Percentiles rank a stretch among this genome's conserved stretches.
phyloP scores from a whole-genome alignment of 2,329 filamentous ascomycete species.

The Exophiala lecanii-corni region DNA sequence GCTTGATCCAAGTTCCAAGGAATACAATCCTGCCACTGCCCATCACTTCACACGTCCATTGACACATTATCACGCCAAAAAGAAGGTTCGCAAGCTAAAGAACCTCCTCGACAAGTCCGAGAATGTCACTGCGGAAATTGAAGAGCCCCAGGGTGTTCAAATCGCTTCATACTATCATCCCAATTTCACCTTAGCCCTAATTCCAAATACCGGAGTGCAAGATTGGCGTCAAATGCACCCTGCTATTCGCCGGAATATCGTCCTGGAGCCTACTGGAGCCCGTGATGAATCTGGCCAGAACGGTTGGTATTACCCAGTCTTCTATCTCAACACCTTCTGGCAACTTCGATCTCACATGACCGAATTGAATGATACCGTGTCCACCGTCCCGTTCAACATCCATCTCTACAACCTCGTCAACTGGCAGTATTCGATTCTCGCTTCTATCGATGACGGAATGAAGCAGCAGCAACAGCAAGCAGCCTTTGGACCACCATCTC shows the following conservation, averaged over 20 bases:
- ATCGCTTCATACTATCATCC: conserved; percentile 89
- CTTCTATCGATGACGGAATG: conserved; percentile 79
- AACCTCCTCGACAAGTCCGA: conserved; percentile 64
- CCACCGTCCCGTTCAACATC: conserved; percentile 74
- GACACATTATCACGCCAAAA: conserved; percentile 86
- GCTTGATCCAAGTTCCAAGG: conserved; percentile 67
- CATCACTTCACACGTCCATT: conserved; percentile 80
- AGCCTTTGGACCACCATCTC: conserved; percentile 65
- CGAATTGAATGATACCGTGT: conserved; percentile 83
- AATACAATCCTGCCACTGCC: conserved; percentile 70
- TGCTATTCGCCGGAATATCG: conserved; percentile 70
- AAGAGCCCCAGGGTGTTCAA: conserved; percentile 59
- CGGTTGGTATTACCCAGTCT: conserved; percentile 86
- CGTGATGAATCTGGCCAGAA: conserved; percentile 81
- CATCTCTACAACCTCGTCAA: conserved; percentile 74
- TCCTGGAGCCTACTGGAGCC: conserved; percentile 72
- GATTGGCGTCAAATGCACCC: conserved; percentile 64
- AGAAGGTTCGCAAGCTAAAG: conserved; percentile 80
- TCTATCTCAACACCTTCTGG: conserved; percentile 97
- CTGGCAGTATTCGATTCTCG: conserved; percentile 87
- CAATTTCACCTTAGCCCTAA: conserved; percentile 83
- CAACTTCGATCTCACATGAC: conserved; percentile 89
- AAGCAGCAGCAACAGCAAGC: conserved; percentile 77
- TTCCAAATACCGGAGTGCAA: conserved; percentile 72
- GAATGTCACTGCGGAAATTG: conserved; percentile 40